Percentiles rank a stretch among this genome's conserved stretches.
Evolutionary conservation across 345 rosid species (phyloP).

Genomic region (Citrus unshiu): DNA sequence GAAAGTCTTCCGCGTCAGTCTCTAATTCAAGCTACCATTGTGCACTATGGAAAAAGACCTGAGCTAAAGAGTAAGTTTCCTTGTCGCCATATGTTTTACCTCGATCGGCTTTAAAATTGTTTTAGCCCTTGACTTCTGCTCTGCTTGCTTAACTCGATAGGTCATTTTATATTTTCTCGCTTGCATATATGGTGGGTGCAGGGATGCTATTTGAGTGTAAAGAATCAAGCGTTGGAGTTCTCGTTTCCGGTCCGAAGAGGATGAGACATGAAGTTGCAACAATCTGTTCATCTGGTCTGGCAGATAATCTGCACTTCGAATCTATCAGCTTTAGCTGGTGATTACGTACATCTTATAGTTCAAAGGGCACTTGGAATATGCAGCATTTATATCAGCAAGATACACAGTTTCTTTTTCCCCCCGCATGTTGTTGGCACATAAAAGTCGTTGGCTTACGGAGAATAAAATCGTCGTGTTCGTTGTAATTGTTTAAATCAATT

Average conservation of each 20-base stretch:
- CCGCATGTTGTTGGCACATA: too few relatives aligned
- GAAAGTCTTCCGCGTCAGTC: slow-evolving; percentile 62
- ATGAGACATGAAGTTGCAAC: slow-evolving; percentile 67
- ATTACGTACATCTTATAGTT: not conserved
- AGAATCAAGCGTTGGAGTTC: slow-evolving; percentile 63
- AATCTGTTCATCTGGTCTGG: slow-evolving; percentile 51
- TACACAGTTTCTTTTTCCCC: not conserved
- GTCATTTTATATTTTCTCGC: too few relatives aligned
- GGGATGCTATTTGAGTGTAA: slow-evolving; percentile 42
- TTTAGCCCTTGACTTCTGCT: not conserved
- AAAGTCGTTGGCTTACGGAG: not conserved
- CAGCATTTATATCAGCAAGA: not conserved
- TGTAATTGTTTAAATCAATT: not conserved
- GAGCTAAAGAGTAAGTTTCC: slow-evolving; percentile 59
- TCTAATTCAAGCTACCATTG: slow-evolving; percentile 37
- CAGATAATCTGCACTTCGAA: slow-evolving; percentile 58
- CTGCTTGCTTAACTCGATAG: not conserved
- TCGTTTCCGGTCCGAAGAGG: slow-evolving; percentile 68
- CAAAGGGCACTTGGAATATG: not conserved
- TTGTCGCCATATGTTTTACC: not conserved
- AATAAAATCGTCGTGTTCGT: not conserved
- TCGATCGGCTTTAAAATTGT: not conserved
- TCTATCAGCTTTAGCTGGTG: slow-evolving; percentile 83
- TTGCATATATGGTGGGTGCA: slow-evolving; percentile 20
- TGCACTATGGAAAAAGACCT: slow-evolving; percentile 65